Conservation (phyloP, 176 grass and related monocot genomes). For the Zoysia japonica region DNA sequence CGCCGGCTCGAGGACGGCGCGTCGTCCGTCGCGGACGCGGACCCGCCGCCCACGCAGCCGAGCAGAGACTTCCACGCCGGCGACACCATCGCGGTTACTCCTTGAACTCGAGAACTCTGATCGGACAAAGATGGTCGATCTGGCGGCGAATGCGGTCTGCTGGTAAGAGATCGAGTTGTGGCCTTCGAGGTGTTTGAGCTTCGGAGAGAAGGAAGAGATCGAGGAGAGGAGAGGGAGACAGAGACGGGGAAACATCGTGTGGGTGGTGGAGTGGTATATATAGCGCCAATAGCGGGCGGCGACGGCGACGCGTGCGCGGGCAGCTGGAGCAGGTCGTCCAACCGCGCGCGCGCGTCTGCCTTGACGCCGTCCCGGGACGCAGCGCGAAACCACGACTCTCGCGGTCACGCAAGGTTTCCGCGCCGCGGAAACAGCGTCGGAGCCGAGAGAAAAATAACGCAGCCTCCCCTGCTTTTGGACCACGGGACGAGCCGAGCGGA, state of each 20-base stretch:
- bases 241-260: neutral
- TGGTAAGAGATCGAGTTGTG: neutral
- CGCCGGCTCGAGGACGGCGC: neutral
- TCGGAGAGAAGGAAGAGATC: neutral
- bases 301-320: neutral
- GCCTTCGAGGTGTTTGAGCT: neutral
- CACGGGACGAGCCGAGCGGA: neutral
- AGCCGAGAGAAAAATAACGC: neutral
- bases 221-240: neutral
- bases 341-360: slow-evolving; percentile 1
- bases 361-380: slow-evolving; percentile 31
- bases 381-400: neutral
- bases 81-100: slow-evolving; percentile 2
- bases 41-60: slow-evolving; percentile 32
- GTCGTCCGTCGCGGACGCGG: neutral
- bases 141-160: no score
- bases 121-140: neutral
- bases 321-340: neutral
- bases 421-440: neutral
- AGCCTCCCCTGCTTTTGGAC: neutral
- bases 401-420: no score
- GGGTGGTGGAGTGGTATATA: slow-evolving; percentile 1
- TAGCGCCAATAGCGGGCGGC: neutral
- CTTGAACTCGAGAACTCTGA: neutral
- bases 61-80: slow-evolving; percentile 42